phyloP scores from a whole-genome alignment of 768 basidiomycete species.

The Chalciporus piperatus region DNA sequence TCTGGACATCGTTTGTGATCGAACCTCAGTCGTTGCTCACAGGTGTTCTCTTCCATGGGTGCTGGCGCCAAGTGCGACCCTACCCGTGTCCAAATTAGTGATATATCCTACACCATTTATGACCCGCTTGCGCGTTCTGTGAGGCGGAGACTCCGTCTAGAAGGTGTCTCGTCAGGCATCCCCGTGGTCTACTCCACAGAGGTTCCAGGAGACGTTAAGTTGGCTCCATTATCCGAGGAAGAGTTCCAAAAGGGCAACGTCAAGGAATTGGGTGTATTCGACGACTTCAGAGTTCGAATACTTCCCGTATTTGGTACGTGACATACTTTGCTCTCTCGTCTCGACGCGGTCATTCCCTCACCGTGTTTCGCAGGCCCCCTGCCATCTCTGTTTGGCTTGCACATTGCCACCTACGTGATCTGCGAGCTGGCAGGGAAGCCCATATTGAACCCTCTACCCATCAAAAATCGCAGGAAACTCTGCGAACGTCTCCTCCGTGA shows the following conservation, averaged over 20 bases:
- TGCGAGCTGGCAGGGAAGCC: slow-evolving; percentile 84
- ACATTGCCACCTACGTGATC: slow-evolving; percentile 85
- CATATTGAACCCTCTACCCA: slow-evolving; percentile 76
- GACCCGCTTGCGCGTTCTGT: slow-evolving; percentile 94
- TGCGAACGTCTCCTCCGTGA: slow-evolving; percentile 79
- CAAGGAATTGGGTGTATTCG: slow-evolving; percentile 84
- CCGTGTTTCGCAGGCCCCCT: slow-evolving; percentile 45
- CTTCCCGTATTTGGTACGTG: slow-evolving; percentile 80
- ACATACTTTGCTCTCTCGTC: not conserved
- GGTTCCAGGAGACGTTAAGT: slow-evolving; percentile 81
- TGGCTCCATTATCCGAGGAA: slow-evolving; percentile 87
- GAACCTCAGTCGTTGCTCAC: not conserved
- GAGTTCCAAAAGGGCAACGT: slow-evolving; percentile 89
- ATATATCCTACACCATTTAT: slow-evolving; percentile 89
- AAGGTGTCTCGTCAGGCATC: slow-evolving; percentile 62
- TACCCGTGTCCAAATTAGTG: slow-evolving; percentile 91
- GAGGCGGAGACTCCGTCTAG: slow-evolving; percentile 65
- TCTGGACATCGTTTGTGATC: not conserved
- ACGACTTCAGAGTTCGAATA: slow-evolving; percentile 92
- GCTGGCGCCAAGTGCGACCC: slow-evolving; percentile 94
- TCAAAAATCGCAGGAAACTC: slow-evolving; percentile 81
- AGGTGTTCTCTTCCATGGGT: slow-evolving; percentile 98
- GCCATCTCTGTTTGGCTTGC: slow-evolving; percentile 87
- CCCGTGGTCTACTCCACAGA: slow-evolving; percentile 97
- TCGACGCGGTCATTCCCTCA: not conserved